Conservation (phyloP, 345 rosid genomes). For the Stellera chamaejasme region DNA sequence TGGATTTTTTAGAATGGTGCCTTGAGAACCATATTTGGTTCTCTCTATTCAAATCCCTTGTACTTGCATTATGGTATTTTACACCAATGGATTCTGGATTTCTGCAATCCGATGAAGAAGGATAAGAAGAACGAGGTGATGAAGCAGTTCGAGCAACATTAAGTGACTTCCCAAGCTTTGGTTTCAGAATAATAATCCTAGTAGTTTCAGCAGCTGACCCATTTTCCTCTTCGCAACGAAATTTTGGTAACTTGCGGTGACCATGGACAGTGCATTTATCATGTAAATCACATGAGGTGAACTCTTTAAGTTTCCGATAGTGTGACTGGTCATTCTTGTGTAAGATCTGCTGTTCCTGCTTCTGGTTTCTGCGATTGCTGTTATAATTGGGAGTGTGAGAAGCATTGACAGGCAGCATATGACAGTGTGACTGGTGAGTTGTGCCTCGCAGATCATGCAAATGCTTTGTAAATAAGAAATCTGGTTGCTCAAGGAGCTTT, state of each 20-base stretch:
- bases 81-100: conserved; percentile 29
- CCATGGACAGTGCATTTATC: conserved; percentile 24
- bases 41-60: conserved; percentile 31
- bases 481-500: conserved; percentile 83
- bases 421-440: conserved; percentile 37
- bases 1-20: conserved; percentile 53
- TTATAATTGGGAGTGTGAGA: conserved; percentile 26
- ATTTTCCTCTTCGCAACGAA: conserved; percentile 33
- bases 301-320: conserved; percentile 23
- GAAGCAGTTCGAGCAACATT: conserved; percentile 34
- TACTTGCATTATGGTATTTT: conserved; percentile 25
- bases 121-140: conserved; percentile 44
- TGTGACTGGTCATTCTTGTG: conserved; percentile 20
- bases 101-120: conserved; percentile 36
- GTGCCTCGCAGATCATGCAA: conserved; percentile 49
- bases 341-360: conserved; percentile 30
- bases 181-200: conserved; percentile 86
- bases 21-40: conserved; percentile 40
- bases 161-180: conserved; percentile 55
- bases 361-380: conserved; percentile 21
- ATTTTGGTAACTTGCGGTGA: conserved; percentile 24
- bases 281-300: conserved; percentile 22
- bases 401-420: conserved; percentile 28
- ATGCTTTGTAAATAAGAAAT: conserved; percentile 80
- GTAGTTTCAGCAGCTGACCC: conserved; percentile 39